Percentiles rank a stretch among this genome's conserved stretches.
Conservation (phyloP, 139 green algal species). For the Auxenochlorella pyrenoidosa region DNA sequence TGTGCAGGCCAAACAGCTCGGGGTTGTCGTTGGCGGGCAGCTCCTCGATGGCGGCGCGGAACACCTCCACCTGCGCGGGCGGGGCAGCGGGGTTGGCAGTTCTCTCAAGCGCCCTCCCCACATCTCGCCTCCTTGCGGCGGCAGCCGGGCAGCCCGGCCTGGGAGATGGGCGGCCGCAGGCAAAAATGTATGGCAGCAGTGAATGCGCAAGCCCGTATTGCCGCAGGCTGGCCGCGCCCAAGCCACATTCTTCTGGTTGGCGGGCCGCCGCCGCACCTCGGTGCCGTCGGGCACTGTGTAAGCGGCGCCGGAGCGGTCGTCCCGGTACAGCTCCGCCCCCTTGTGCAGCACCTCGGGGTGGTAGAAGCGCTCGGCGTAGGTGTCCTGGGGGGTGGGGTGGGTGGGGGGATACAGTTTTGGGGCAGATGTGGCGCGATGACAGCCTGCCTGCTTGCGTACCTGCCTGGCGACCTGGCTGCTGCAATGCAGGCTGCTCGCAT, state of each 20-base stretch:
- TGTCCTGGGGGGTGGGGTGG: conserved; percentile 82
- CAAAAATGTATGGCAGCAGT: no score
- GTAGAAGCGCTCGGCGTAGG: conserved; percentile 89
- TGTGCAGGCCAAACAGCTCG: conserved; percentile 95
- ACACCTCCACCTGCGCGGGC: conserved; percentile 72
- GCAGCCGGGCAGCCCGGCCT: no score
- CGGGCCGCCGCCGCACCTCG: conserved; percentile 52
- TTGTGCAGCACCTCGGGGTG: conserved; percentile 50
- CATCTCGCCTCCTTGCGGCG: no score
- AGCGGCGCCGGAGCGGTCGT: conserved; percentile 66
- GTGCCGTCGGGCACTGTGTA: conserved; percentile 82
- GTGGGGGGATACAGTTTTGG: neutral
- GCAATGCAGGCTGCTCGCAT: neutral
- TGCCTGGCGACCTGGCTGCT: no score
- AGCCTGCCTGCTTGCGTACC: no score
- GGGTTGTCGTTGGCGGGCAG: conserved; percentile 86
- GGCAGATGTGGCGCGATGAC: conserved; percentile 45
- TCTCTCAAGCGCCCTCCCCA: no score
- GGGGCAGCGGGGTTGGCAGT: no score
- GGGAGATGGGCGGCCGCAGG: no score
- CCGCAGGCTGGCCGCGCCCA: no score
- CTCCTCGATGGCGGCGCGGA: conserved; percentile 81
- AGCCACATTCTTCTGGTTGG: no score
- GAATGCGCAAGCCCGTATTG: neutral
- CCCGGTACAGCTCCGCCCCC: conserved; percentile 57